Evolutionary conservation across 805 yeast genomes (phyloP).

Genomic region (Millerago galiae): DNA sequence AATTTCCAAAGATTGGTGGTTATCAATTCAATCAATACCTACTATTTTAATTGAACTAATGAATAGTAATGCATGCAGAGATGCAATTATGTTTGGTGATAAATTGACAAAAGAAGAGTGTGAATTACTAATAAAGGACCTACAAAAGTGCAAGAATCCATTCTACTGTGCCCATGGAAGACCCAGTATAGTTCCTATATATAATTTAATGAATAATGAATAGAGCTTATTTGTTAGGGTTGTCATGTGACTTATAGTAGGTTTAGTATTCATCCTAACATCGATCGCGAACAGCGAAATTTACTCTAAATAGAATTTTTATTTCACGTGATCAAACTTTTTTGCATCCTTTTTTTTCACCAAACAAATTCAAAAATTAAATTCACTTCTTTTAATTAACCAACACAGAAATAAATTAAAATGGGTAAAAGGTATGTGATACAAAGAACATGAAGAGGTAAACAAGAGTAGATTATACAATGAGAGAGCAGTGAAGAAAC

Average conservation of each 20-base stretch:
- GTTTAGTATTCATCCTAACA: not conserved
- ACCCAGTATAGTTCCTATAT: constrained; percentile 59
- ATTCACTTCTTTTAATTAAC: constrained; percentile 6
- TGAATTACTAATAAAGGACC: constrained; percentile 31
- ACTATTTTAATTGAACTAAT: constrained; percentile 40
- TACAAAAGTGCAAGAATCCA: constrained; percentile 50
- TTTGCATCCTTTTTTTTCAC: constrained; percentile 7
- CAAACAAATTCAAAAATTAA: constrained; percentile 1
- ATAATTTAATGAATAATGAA: constrained; percentile 15
- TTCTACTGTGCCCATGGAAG: constrained; percentile 86
- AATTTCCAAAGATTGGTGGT: constrained; percentile 32
- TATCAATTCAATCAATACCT: constrained; percentile 40
- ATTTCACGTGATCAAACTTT: constrained; percentile 11
- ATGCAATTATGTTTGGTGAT: constrained; percentile 70
- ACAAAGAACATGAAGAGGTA: not conserved
- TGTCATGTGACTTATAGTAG: not conserved
- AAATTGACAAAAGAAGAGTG: constrained; percentile 38
- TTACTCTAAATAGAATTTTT: not conserved
- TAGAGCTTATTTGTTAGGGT: not conserved
- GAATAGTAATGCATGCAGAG: constrained; percentile 59
- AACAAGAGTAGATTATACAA: not conserved
- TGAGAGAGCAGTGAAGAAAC: too few relatives aligned
- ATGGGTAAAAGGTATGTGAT: constrained; percentile 26
- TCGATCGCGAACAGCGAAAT: not conserved
- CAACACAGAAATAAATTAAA: constrained; percentile 14